phyloP scores from a whole-genome alignment of 83 land plant genomes.

The Thuja plicata region DNA sequence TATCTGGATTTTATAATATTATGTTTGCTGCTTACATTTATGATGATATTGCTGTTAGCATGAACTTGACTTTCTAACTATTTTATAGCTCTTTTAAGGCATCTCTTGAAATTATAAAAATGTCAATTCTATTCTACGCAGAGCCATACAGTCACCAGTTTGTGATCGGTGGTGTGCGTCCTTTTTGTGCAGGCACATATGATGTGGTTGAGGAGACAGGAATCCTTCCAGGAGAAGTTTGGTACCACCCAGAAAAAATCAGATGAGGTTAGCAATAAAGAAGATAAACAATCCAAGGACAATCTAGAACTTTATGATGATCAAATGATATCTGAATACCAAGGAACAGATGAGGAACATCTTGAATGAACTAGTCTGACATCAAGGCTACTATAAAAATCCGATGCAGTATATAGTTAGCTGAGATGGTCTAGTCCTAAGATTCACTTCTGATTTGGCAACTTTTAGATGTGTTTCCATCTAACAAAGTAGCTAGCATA shows the following conservation, averaged over 20 bases:
- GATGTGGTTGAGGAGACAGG: conserved; percentile 10
- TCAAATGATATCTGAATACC: conserved; percentile 9
- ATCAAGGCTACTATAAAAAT: background rate
- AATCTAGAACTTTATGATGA: conserved; percentile 5
- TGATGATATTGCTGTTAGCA: background rate
- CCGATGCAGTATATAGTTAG: no score
- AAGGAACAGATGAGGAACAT: conserved; percentile 10
- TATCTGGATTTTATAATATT: background rate
- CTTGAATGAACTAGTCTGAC: background rate
- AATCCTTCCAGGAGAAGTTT: conserved; percentile 5
- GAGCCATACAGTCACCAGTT: background rate
- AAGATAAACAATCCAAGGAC: background rate
- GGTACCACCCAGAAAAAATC: background rate
- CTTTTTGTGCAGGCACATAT: conserved; percentile 11
- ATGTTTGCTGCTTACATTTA: background rate
- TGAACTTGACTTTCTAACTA: background rate
- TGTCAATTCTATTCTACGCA: background rate
- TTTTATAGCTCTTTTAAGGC: background rate
- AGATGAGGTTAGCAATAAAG: background rate
- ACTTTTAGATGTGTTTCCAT: background rate
- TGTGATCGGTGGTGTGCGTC: background rate
- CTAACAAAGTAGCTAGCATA: background rate
- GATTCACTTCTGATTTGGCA: background rate
- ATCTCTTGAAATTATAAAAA: background rate
- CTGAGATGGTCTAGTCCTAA: background rate